Evolutionary conservation across 345 rosid species (phyloP).

Genomic region (Tarenaya hassleriana): DNA sequence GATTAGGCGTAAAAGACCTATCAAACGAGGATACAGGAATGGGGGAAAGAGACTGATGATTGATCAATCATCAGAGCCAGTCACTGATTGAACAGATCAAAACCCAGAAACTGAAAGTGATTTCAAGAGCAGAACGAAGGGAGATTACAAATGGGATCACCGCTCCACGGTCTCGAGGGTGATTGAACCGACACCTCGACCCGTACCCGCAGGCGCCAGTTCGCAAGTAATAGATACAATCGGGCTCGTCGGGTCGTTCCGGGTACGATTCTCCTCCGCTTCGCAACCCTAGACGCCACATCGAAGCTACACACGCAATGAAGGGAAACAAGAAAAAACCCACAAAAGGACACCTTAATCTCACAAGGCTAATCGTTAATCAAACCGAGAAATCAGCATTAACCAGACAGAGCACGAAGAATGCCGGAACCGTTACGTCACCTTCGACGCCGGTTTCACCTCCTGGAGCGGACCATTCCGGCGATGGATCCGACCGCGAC

Average conservation of each 20-base stretch:
- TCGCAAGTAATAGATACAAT: constrained; percentile 78
- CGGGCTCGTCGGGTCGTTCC: constrained; percentile 69
- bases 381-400: constrained; percentile 36
- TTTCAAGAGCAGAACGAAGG: not conserved
- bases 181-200: constrained; percentile 91
- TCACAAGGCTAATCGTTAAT: constrained; percentile 20
- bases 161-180: constrained; percentile 76
- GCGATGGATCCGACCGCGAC: constrained; percentile 64
- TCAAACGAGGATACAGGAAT: too few relatives aligned
- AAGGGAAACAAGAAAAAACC: constrained; percentile 11
- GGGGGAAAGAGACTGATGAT: not conserved
- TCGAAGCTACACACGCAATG: constrained; percentile 27
- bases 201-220: constrained; percentile 88
- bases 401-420: constrained; percentile 1
- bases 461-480: constrained; percentile 60
- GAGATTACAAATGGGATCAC: constrained; percentile 34
- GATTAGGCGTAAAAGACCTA: too few relatives aligned
- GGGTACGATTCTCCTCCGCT: constrained; percentile 53
- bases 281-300: constrained; percentile 54
- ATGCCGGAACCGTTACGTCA: constrained; percentile 18
- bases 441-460: constrained; percentile 72
- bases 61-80: constrained; percentile 22
- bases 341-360: constrained; percentile 1
- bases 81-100: constrained; percentile 17
- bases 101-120: not conserved